A percentile compares a stretch with the other conserved stretches of the same genome.
Conservation (phyloP, 2,329 filamentous ascomycete species). For the Rhinocladiella similis region DNA sequence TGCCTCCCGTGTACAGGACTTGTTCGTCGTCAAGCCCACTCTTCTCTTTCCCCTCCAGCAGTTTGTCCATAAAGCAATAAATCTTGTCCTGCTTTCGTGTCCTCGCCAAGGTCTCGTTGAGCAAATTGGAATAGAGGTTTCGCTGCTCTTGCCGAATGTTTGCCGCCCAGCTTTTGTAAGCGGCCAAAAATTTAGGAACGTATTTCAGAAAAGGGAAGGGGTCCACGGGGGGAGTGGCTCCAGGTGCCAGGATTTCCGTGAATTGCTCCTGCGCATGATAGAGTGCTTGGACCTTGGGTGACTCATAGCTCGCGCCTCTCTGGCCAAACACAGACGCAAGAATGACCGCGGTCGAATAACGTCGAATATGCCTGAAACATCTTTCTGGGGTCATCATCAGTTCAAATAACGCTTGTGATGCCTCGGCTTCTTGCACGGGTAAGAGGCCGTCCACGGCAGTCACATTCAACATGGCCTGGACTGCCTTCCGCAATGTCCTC, state of each 20-base stretch:
- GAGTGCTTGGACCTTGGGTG: slow-evolving; percentile 7
- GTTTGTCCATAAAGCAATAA: slow-evolving; percentile 21
- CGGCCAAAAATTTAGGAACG: slow-evolving; percentile 44
- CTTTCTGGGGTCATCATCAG: slow-evolving; percentile 3
- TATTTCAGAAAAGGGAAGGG: slow-evolving; percentile 46
- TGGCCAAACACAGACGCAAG: slow-evolving; percentile 14
- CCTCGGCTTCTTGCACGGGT: slow-evolving; percentile 25
- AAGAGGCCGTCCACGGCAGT: slow-evolving; percentile 6
- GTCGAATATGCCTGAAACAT: slow-evolving; percentile 7
- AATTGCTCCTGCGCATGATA: slow-evolving; percentile 11
- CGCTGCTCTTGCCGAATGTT: slow-evolving; percentile 25
- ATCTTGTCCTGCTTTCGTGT: neutral
- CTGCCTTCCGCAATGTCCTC: slow-evolving; percentile 36
- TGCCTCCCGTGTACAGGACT: slow-evolving; percentile 9
- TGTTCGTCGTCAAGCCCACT: slow-evolving; percentile 7
- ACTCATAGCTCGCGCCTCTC: slow-evolving; percentile 7
- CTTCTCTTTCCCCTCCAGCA: slow-evolving; percentile 7
- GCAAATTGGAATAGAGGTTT: slow-evolving; percentile 2
- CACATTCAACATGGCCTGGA: slow-evolving; percentile 9
- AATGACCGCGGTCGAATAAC: slow-evolving; percentile 15
- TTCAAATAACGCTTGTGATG: slow-evolving; percentile 16
- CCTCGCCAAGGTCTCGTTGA: slow-evolving; percentile 8
- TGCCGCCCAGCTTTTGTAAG: slow-evolving; percentile 43
- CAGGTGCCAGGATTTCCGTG: slow-evolving; percentile 2
- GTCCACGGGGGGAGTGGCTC: slow-evolving; percentile 37